phyloP scores from a whole-genome alignment of 495 filamentous ascomycete genomes.

The Cryomyces minteri region DNA sequence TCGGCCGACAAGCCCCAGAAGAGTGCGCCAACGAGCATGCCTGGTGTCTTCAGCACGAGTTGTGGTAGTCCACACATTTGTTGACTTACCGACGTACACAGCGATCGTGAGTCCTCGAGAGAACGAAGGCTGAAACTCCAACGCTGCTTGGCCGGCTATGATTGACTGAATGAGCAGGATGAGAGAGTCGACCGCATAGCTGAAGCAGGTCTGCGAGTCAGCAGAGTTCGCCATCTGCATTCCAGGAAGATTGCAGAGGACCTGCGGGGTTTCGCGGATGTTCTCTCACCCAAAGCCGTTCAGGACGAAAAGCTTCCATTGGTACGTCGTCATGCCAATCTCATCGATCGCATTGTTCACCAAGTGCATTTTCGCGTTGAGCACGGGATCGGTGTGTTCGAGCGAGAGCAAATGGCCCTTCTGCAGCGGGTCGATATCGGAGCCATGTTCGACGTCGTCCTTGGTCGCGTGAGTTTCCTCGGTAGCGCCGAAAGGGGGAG shows the following conservation, averaged over 20 bases:
- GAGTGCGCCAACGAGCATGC: conserved; percentile 31
- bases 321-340: conserved; percentile 50
- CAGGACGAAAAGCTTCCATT: conserved; percentile 47
- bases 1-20: conserved; percentile 37
- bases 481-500: too few relatives aligned
- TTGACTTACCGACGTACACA: conserved; percentile 25
- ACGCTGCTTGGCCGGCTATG: conserved; percentile 35
- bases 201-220: conserved; percentile 8
- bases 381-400: conserved; percentile 36
- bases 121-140: conserved; percentile 39
- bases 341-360: conserved; percentile 62
- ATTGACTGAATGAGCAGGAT: conserved; percentile 50
- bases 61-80: background rate
- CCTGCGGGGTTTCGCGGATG: too few relatives aligned
- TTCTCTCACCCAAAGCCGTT: conserved; percentile 44
- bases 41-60: background rate
- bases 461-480: background rate
- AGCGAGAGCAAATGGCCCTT: conserved; percentile 17
- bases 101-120: conserved; percentile 39
- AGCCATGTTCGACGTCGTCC: background rate
- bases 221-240: background rate
- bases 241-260: background rate
- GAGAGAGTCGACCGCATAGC: conserved; percentile 51
- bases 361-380: conserved; percentile 49
- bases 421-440: conserved; percentile 2